Conservation (phyloP, 2,329 filamentous ascomycete genomes). For the Blumeria hordei region DNA sequence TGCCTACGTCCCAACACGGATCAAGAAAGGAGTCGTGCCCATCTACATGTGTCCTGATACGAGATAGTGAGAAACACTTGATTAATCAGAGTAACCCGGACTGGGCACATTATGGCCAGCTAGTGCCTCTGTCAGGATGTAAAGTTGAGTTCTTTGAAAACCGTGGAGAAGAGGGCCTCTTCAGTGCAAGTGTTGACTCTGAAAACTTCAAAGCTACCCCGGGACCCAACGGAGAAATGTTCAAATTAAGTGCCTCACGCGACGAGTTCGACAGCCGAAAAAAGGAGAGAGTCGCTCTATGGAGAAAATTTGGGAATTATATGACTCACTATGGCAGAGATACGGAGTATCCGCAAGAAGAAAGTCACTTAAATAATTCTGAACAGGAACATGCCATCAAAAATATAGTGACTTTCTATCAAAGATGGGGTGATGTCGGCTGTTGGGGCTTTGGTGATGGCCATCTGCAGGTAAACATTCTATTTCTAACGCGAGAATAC, state of each 20-base stretch:
- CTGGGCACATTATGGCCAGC: constrained; percentile 33
- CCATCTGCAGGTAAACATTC: constrained; percentile 38
- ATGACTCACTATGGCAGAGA: constrained; percentile 54
- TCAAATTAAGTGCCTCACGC: constrained; percentile 35
- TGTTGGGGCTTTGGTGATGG: constrained; percentile 66
- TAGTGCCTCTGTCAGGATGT: constrained; percentile 36
- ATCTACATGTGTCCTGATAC: constrained; percentile 47
- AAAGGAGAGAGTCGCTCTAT: constrained; percentile 38
- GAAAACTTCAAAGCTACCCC: constrained; percentile 32
- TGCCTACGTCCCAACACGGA: constrained; percentile 22
- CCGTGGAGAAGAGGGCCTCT: constrained; percentile 36
- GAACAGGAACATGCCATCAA: constrained; percentile 11
- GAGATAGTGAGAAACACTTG: constrained; percentile 46
- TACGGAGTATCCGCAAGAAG: constrained; percentile 29
- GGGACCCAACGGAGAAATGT: constrained; percentile 32
- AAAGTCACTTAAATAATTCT: constrained; percentile 15
- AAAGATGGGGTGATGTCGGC: constrained; percentile 56
- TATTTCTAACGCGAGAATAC: background rate
- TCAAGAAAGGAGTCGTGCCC: constrained; percentile 28
- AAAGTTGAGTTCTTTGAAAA: constrained; percentile 52
- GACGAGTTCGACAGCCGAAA: constrained; percentile 41
- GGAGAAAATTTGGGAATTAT: constrained; percentile 54
- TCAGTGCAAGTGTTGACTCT: constrained; percentile 37
- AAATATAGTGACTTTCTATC: constrained; percentile 56
- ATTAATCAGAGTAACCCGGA: constrained; percentile 30